Base-by-base conservation (phyloP, 208 protist species). In the Naegleria fowleri region DNA sequence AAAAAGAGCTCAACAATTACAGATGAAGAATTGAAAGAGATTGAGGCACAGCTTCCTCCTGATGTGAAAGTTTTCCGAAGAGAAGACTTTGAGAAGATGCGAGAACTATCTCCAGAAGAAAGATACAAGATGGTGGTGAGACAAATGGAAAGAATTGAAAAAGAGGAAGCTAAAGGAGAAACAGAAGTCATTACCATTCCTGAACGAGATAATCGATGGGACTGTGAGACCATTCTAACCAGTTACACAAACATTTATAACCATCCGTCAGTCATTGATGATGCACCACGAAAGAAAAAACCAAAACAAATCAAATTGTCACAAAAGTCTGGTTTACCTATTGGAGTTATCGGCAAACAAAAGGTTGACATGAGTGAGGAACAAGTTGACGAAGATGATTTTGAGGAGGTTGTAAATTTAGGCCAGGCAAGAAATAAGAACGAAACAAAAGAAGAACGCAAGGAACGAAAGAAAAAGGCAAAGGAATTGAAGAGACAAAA, bases 371-470 rank as follows among this genome's bases (percentile, higher is more conserved):
- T 40, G 11, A 36, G 0, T 33, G 88, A 90, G 11, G 90, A 95
- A 76, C 90, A 92, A 84, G 92, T 92, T 36, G 88, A 92, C 58
- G 90, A 87, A 29, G 90, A 88, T 3, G 87, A 92, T 11, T 79
- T 90, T 48, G 38, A 52, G 83, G 79, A 76, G 29, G 39, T 52
- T 79, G 59, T n/a, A 85, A 43, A 88, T 38, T 7, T 58, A 16
- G 85, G 85, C 58, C 7, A 85, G 41, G 79, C 79, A 40, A 87
- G 95, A 38, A 90, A 29, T 3, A 96, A 96, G 52, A 93, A 93
- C 25, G 96, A 97, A 90, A 96, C 96, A 22, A 95, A 93, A 79
- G 95, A 97, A 91, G 95, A 97, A 91, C 95, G 95, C 91, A 96
- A 95, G 91, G 76, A 95, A 91, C 94, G 96, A 25, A 93, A 95